A percentile compares a stretch with the other conserved stretches of the same genome.
Conservation (phyloP, 1,284 basidiomycete species). For the Puccinia horiana region DNA sequence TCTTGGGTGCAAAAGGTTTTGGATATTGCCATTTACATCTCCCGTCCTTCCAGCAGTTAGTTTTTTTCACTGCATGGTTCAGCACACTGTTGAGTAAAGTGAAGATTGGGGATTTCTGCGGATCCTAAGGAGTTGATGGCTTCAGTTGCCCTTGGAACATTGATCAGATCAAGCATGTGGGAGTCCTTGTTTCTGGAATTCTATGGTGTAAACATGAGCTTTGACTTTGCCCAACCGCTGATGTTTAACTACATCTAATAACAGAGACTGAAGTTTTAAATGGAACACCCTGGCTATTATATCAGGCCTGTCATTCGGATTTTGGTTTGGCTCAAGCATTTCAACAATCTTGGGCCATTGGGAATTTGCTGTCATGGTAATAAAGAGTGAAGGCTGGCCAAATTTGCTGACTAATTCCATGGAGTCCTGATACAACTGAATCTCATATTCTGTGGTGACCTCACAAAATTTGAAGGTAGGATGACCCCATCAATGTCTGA, state of each 20-base stretch:
- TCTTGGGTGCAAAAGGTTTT: not conserved
- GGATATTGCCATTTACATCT: not conserved
- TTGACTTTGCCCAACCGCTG: not conserved
- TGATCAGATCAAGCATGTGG: not conserved
- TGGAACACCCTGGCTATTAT: not conserved
- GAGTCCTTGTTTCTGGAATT: constrained; percentile 19
- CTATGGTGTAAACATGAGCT: not conserved
- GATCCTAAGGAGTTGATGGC: not conserved
- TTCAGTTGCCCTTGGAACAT: not conserved
- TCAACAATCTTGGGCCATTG: constrained; percentile 52
- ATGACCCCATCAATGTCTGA: constrained; percentile 56
- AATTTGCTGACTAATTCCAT: constrained; percentile 57
- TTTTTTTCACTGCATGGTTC: not conserved
- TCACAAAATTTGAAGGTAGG: constrained; percentile 59
- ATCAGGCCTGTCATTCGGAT: not conserved
- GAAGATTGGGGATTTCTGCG: not conserved
- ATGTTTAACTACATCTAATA: not conserved
- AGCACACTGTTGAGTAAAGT: not conserved
- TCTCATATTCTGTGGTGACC: constrained; percentile 58
- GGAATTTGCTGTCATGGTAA: constrained; percentile 61
- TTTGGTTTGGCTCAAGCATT: not conserved
- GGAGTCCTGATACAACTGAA: constrained; percentile 59
- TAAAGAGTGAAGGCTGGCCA: constrained; percentile 59
- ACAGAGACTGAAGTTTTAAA: not conserved
- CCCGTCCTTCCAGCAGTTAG: not conserved